phyloP scores from a whole-genome alignment of 2,329 filamentous ascomycete species.

The Arthrobotrys megalospora region DNA sequence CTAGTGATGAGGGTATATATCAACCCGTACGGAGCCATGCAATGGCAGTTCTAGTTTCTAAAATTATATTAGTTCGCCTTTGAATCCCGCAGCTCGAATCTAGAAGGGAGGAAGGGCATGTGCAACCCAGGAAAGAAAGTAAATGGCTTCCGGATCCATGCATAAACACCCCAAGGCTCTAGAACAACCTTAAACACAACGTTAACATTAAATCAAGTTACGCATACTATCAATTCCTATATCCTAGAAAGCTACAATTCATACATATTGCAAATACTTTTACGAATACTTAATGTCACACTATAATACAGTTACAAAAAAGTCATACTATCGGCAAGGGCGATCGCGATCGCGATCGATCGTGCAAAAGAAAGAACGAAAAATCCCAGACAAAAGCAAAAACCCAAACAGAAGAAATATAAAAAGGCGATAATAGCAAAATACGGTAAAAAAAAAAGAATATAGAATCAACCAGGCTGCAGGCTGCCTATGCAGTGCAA shows the following conservation, averaged over 20 bases:
- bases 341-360: neutral
- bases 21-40: too few species aligned
- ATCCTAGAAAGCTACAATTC: neutral
- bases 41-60: too few species aligned
- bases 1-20: too few species aligned
- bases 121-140: too few species aligned
- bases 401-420: slow-evolving; percentile 16
- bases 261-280: slow-evolving; percentile 7
- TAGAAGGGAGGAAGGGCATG: too few species aligned
- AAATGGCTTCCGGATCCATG: too few species aligned
- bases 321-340: neutral
- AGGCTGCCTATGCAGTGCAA: neutral
- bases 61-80: too few species aligned
- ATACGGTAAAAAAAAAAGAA: neutral
- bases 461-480: slow-evolving; percentile 1
- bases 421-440: neutral
- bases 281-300: slow-evolving; percentile 44
- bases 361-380: neutral
- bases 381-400: neutral
- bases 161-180: too few species aligned
- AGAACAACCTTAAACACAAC: too few species aligned
- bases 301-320: slow-evolving; percentile 48
- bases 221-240: too few species aligned
- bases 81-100: too few species aligned
- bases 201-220: neutral